These are phyloP conservation scores for Lophium mytilinum DNA, from an alignment of 495 filamentous ascomycete species.

Conservation along the genomic window DNA sequence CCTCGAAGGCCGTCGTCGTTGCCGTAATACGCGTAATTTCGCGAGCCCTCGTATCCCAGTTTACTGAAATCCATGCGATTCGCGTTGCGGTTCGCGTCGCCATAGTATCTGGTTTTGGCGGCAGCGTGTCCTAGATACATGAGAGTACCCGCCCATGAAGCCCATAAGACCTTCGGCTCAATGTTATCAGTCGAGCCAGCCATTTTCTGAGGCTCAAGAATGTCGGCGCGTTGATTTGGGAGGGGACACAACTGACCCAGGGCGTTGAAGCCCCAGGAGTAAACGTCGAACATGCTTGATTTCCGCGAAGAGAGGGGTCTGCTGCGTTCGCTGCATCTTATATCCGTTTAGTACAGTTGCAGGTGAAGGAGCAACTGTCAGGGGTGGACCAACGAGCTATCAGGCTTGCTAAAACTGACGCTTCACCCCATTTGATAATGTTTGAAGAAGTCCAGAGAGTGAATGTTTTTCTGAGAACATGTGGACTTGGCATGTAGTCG, in stretches of 20 bases:
- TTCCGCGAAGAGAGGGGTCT: too few species aligned
- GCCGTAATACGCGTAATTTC: neutral
- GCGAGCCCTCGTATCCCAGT: neutral
- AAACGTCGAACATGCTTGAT: neutral
- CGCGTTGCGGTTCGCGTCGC: neutral
- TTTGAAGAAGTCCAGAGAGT: too few species aligned
- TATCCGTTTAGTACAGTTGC: too few species aligned
- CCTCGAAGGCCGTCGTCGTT: neutral
- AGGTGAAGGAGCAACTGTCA: too few species aligned
- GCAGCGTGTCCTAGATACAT: neutral
- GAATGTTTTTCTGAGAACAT: too few species aligned
- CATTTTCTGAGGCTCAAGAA: neutral
- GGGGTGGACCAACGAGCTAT: too few species aligned
- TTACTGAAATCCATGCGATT: neutral
- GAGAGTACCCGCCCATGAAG: neutral
- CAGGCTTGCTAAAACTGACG: too few species aligned
- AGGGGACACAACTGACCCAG: neutral
- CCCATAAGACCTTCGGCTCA: neutral
- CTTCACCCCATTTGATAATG: too few species aligned
- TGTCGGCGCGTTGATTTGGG: neutral
- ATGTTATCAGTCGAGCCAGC: neutral
- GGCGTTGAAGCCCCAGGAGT: neutral
- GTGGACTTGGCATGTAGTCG: too few species aligned
- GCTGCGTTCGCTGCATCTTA: too few species aligned
- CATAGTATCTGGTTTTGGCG: neutral